Evolutionary conservation across 805 yeast genomes (phyloP), one percentile per base, ranked within the genome.

Genomic region (Pichia heedii): DNA sequence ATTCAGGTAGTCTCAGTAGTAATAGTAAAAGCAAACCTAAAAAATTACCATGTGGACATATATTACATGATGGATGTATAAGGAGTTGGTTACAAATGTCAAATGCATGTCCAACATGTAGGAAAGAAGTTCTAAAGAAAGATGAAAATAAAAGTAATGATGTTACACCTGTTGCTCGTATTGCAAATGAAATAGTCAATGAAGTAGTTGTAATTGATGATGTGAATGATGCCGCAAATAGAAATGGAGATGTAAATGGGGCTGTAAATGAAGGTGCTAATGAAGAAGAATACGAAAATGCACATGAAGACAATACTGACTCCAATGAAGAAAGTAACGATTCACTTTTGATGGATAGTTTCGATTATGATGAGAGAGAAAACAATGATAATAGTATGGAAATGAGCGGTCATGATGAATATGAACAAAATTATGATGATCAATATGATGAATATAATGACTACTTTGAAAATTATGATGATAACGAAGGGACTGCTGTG

Each of bases 11-110:
- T 2, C 44, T 55, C 3, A 47, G 42, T 3, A 29, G 7, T 7
- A 44, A 37, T 22, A 61, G 46, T 44, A 68, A 84, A 44, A 63
- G 65, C 36, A 68, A 64, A 39, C 96, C 97, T 5, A 87, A 86
- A 60, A 82, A 74, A 55, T 68, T 93, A 39, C 71, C 68, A 1
- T 93, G 98, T 68, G 84, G 86, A 22, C 98, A 93, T 61, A 81
- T 86, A 39, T 70, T 90, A 45, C 98, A 93, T 60, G 66, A 83
- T 63, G 89, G 93, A 5, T 93, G 98, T 61, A 70, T 93, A 49
- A 84, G 86, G 55, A 81, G 84, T 51, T 93, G 98, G 98, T 69
- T 93, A 52, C 94, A 85, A 56, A 74, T 95, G 50, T 86, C 96
- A 0, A 90, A 82, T 52, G 76, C 77, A n/a, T 93, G 98, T 66